Base-by-base conservation (phyloP, 768 basidiomycete genomes). In the Xerocomus potaroensis region DNA sequence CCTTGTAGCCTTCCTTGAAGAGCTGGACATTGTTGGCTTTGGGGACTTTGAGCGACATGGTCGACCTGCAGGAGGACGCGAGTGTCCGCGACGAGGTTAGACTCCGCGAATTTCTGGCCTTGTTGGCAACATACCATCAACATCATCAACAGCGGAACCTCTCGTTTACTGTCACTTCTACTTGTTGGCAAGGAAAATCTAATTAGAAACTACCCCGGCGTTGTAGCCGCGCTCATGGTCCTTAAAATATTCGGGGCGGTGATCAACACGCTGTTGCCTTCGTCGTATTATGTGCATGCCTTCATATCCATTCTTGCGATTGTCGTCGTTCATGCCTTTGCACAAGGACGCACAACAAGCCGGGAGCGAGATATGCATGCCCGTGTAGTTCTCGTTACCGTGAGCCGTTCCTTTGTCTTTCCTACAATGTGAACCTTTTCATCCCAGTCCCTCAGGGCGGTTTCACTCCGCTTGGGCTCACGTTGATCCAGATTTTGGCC, bases 1-100 rank as follows among this genome's bases (percentile, higher is more conserved):
- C 92, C 78, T 95, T 96, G 79, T 91, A 93, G 21, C 95, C 95
- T 26, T 96, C 91, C 68, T 97, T 97, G 78, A 99, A 98, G 32
- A 99, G 80, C 67, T 93, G 91, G 33, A 93, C 63, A 53, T 85
- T 88, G 63, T 81, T 86, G 43, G 84, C 73, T 68, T 93, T 93
- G 23, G 93, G 94, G 16, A 97, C 91, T 75, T 93, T 93, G 60
- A 97, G 77, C 52, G 92, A 84, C 94, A 97, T 97, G 40, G 54
- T 61, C 51, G 32, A 38, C 15, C 58, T 51, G 26, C 44, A 52
- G 5, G 40, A 30, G 15, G 32, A 31, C 16, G 38, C 40, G 26
- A 11, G 21, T 18, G 38, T 42, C 40, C 49, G 22, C 32, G 16
- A n/a, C 15, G 15, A 23, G 43, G 40, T 43, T 47, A n/a, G 38